Base-by-base conservation (phyloP, 768 basidiomycete genomes). In the Suillus hirtellus region DNA sequence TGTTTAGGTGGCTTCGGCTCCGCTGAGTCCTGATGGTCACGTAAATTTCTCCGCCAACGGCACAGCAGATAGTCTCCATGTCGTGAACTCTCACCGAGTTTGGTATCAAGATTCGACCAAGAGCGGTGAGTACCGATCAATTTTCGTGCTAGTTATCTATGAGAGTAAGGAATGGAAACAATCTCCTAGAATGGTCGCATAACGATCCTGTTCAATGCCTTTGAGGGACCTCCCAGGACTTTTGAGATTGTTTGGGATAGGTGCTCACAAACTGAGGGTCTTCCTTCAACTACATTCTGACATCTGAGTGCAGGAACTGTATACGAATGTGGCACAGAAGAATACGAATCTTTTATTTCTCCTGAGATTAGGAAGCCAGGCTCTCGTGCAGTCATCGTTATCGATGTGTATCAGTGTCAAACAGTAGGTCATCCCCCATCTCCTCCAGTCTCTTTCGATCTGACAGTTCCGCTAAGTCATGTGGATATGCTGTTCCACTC, bases 91-190 rank as follows among this genome's bases (percentile, higher is more conserved):
- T 10, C 81, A 76, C 58, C 78, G 74, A 60, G 87, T 88, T 9
- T 91, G 88, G 88, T 92, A 91, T 69, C 86, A 90, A 65, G 89
- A 91, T 70, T 76, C 89, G 38, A 82, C 84, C 2, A 89, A 89
- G 7, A 86, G 86, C 64, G 89, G 89, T 86, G 66, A 46, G 76
- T 19, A 24, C 27, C 24, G 9, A 40, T 19, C 6, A 24, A 17
- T 3, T 27, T 56, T 10, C 4, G 9, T 56, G 24, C 24, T 40
- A 12, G 10, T 19, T 6, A 17, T 19, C 35, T 37, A 0, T 19
- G 55, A 1, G 24, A 17, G 17, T 17, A 58, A 86, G 86, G 86
- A 2, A 70, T 81, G n/a, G 86, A 88, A 70, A 87, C 85, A 0
- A 82, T 87, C 55, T 79, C 88, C 0, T 87, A 89, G 64, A 89